These are phyloP conservation scores for Russula olivacea DNA, from an alignment of 768 basidiomycete species.

Conservation along the genomic window DNA sequence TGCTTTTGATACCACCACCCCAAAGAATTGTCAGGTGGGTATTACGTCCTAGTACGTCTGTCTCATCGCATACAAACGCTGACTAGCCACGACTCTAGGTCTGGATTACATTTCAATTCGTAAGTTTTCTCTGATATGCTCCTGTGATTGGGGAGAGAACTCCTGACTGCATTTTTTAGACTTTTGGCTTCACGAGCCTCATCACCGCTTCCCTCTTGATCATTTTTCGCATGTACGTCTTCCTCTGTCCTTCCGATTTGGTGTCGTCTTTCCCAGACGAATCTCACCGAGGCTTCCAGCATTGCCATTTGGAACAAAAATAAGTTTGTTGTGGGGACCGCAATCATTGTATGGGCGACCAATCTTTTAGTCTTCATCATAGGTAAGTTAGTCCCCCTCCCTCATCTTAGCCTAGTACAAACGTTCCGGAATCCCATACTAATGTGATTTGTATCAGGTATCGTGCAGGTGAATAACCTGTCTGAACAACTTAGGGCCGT, in stretches of 20 bases:
- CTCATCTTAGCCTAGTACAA: too few relatives aligned
- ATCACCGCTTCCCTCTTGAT: background rate
- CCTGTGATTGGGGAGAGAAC: background rate
- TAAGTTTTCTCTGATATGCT: background rate
- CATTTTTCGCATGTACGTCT: background rate
- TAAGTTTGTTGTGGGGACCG: background rate
- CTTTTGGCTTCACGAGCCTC: background rate
- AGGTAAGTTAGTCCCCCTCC: background rate
- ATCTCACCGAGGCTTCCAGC: background rate
- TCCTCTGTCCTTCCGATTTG: background rate
- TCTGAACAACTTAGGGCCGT: background rate
- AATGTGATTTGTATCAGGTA: background rate
- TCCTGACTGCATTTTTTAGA: background rate
- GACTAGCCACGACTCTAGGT: too few relatives aligned
- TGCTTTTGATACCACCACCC: background rate
- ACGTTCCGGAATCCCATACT: too few relatives aligned
- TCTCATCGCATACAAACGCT: background rate
- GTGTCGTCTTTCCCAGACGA: background rate
- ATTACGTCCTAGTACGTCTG: background rate
- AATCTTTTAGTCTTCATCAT: background rate
- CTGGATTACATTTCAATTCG: background rate
- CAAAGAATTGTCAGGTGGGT: background rate
- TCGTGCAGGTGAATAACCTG: background rate
- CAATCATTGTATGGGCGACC: background rate
- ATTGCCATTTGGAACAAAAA: conserved; percentile 1